These are phyloP conservation scores for Ottelia alismoides DNA, from an alignment of 106 monocot genomes.

Conservation along the genomic window DNA sequence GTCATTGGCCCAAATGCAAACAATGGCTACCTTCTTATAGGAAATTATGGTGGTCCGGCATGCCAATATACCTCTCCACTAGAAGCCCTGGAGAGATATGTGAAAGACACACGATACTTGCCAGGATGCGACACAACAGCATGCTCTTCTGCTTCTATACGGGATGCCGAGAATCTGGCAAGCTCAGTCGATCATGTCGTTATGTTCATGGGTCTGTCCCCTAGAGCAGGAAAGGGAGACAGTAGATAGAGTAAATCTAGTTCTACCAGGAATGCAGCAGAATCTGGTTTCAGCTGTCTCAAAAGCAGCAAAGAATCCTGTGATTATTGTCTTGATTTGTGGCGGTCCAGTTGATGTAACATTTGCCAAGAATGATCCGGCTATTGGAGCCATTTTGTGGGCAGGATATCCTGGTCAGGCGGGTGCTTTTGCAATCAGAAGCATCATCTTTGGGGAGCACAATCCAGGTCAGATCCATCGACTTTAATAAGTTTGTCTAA, in stretches of 20 bases:
- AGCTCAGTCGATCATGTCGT: slow-evolving; percentile 67
- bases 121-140: slow-evolving; percentile 50
- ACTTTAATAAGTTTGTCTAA: not conserved
- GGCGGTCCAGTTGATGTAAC: slow-evolving; percentile 82
- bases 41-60: slow-evolving; percentile 81
- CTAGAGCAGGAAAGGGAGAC: slow-evolving; percentile 56
- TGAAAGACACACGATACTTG: slow-evolving; percentile 31
- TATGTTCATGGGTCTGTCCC: slow-evolving; percentile 76
- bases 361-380: slow-evolving; percentile 50
- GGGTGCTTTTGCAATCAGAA: slow-evolving; percentile 60
- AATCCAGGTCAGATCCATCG: slow-evolving; percentile 93
- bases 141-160: slow-evolving; percentile 27
- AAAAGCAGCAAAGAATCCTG: slow-evolving; percentile 54
- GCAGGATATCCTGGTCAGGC: slow-evolving; percentile 95
- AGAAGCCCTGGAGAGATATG: slow-evolving; percentile 35
- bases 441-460: slow-evolving; percentile 73
- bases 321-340: slow-evolving; percentile 72
- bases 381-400: slow-evolving; percentile 68
- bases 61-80: slow-evolving; percentile 51
- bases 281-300: slow-evolving; percentile 53
- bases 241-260: slow-evolving; percentile 49
- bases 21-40: slow-evolving; percentile 28
- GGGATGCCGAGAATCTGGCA: slow-evolving; percentile 50
- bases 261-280: slow-evolving; percentile 71
- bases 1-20: slow-evolving; percentile 93